phyloP scores from a whole-genome alignment of 805 yeast genomes.

The Sugiyamaella boreocaroliniensis region DNA sequence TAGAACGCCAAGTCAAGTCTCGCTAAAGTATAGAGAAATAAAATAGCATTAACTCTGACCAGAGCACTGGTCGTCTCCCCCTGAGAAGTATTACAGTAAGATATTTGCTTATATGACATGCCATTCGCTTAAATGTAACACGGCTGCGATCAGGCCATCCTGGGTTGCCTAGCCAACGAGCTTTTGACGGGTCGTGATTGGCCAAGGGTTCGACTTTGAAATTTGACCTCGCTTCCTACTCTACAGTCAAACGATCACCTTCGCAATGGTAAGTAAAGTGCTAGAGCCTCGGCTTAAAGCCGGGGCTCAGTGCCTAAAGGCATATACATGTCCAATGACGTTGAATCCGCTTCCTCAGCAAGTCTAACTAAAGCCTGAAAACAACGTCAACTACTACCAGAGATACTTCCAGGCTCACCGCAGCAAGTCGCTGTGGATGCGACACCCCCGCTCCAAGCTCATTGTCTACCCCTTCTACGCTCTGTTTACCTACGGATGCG shows the following conservation, averaged over 20 bases:
- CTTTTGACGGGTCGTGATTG: background rate
- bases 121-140: no score
- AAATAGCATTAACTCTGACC: no score
- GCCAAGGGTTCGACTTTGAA: background rate
- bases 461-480: conserved; percentile 75
- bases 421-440: conserved; percentile 33
- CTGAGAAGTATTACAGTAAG: no score
- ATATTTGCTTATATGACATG: no score
- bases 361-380: conserved; percentile 11
- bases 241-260: background rate
- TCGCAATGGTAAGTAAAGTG: background rate
- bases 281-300: background rate
- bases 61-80: no score
- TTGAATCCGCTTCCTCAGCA: background rate
- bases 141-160: background rate
- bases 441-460: conserved; percentile 61
- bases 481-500: conserved; percentile 54
- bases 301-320: no score
- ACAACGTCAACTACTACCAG: conserved; percentile 31
- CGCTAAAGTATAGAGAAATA: no score
- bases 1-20: no score
- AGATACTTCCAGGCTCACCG: conserved; percentile 32
- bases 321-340: no score
- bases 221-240: background rate
- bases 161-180: background rate